Evolutionary conservation across 2,329 filamentous ascomycete genomes (phyloP), one percentile per base, ranked within the genome.

Genomic region (Colletotrichum sp.): DNA sequence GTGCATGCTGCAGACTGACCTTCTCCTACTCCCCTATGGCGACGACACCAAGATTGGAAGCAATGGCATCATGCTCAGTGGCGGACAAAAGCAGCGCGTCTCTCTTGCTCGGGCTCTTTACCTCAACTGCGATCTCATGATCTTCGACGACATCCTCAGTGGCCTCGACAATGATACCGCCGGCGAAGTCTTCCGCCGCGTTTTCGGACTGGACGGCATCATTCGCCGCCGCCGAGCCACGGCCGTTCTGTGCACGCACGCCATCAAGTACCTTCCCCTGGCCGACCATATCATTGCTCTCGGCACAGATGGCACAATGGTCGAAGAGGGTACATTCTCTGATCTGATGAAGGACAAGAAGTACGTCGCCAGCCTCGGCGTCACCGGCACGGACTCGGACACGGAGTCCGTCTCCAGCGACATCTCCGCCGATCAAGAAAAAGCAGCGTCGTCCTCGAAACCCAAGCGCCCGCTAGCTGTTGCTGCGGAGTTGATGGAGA

Each of bases 211-310:
- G 6, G 78, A 77, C 3, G 83, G 84, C 2, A 62, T 79, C 8
- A 71, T 85, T 3, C 39, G 65, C 15, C 75, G 75, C 16, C 72
- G 76, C 28, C 52, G 65, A 4, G 60, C 72, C 16, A 77, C 75
- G 3, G 72, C 67, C 0, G 60, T 79, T 15, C 24, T 78, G 3
- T 81, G 84, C 57, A 84, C 81, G 1, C 83, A 85, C 57, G 82
- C 82, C 0, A 76, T 84, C 6, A 78, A 80, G 0, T 80, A 83
- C 62, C 69, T 87, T 5, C 81, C 83, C 0, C 77, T 79, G 44
- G 86, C 82, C 71, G 87, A 91, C 60, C 85, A 88, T 39, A 86
- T 91, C 9, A 85, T 91, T 52, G 87, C 85, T 0, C 83, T 91
- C 0, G 84, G 84, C 0, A 44, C 78, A 1, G 83, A 85, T 12